These are phyloP conservation scores for Blechomonas ayalai DNA, from an alignment of 208 protist genomes.

Conservation along the genomic window DNA sequence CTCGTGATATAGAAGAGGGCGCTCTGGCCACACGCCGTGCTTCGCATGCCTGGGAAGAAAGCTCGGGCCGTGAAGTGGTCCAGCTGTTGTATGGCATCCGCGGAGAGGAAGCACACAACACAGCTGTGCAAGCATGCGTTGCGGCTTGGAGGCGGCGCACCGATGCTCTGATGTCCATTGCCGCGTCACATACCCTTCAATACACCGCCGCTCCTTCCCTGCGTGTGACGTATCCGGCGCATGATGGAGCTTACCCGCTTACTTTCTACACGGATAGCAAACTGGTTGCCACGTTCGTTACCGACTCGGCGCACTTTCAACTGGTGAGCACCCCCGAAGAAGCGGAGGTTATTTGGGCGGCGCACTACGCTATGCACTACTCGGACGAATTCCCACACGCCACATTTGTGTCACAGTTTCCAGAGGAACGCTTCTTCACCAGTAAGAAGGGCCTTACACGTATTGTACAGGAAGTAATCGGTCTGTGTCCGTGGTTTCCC, in stretches of 20 bases:
- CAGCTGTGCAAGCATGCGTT: slow-evolving; percentile 15
- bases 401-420: slow-evolving; percentile 19
- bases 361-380: slow-evolving; percentile 14
- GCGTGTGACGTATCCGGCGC: not conserved
- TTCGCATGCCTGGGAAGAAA: slow-evolving; percentile 14
- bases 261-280: slow-evolving; percentile 21
- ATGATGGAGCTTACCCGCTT: slow-evolving; percentile 1
- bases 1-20: slow-evolving; percentile 26
- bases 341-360: slow-evolving; percentile 18
- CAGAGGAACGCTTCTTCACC: slow-evolving; percentile 17
- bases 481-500: slow-evolving; percentile 15
- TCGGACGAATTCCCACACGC: slow-evolving; percentile 6
- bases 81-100: slow-evolving; percentile 19
- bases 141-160: slow-evolving; percentile 14
- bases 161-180: not conserved
- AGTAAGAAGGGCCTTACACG: slow-evolving; percentile 15
- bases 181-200: not conserved
- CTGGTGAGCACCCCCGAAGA: slow-evolving; percentile 17
- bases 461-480: slow-evolving; percentile 12
- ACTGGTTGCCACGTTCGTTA: slow-evolving; percentile 10
- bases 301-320: slow-evolving; percentile 11
- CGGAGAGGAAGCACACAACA: slow-evolving; percentile 5
- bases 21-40: slow-evolving; percentile 15
- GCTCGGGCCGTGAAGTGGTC: slow-evolving; percentile 11
- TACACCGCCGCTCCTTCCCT: not conserved